Base-by-base conservation (phyloP, 257 asterid species). In the Solanum chilense region DNA sequence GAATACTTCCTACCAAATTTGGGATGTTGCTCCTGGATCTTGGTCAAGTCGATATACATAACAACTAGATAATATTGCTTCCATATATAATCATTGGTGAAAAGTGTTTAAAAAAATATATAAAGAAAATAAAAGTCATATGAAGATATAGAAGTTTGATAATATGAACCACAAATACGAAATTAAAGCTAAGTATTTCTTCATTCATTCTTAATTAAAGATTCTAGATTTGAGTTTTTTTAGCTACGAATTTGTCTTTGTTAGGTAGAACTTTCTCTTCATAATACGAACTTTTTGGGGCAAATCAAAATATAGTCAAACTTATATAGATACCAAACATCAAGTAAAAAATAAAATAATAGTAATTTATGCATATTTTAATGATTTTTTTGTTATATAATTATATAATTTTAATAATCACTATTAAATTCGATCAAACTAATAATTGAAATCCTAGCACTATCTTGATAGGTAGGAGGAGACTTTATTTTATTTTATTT, bases 241-340 rank as follows among this genome's bases (percentile, higher is more conserved):
- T 0, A 7, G 4, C 35, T 56, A 56, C 1, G 11, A 0, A 56
- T 2, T 56, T 3, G 0, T 56, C 0, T 56, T 56, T 18, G 11
- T 18, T 56, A 18, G 64, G 8, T 0, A 56, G n/a, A 16, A 56
- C 64, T 56, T 56, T 18, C 20, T 4, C n/a, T 18, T 2, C n/a
- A 56, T 10, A 18, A 18, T 18, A 18, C 7, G n/a, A 2, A 18
- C 4, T 0, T 52, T 52, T 1, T 23, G 2, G 2, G 2, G 4
- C 5, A 2, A 56, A 56, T 56, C 0, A n/a, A 56, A 52, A 18
- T 18, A 52, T 18, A 52, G 0, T 18, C 5, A 4, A 2, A 2
- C 0, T 52, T 18, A 18, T 52, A 52, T 52, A 52, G n/a, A 3
- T 9, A 52, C 4, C 1, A 52, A 1, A 18, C 10, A 52, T 9